phyloP scores from a whole-genome alignment of 2,329 filamentous ascomycete species.

The Penicillium digitatum region DNA sequence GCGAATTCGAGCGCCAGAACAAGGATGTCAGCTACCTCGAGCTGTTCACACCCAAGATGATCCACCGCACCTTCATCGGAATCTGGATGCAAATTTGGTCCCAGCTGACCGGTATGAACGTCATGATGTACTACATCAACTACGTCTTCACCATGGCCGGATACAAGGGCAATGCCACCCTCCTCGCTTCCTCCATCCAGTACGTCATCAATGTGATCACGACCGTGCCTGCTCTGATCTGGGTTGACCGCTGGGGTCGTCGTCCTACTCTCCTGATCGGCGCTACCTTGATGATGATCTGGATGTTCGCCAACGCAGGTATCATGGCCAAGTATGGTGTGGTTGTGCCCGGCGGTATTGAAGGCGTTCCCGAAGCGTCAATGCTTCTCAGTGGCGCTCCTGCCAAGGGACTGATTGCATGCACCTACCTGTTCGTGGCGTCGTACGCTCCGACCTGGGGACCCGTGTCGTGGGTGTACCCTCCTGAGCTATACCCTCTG shows the following conservation, averaged over 20 bases:
- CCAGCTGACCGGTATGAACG: slow-evolving; percentile 73
- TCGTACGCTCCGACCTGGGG: slow-evolving; percentile 63
- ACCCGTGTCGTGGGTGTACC: slow-evolving; percentile 55
- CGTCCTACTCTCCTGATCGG: slow-evolving; percentile 64
- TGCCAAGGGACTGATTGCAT: slow-evolving; percentile 64
- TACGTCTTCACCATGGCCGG: slow-evolving; percentile 72
- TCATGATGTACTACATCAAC: slow-evolving; percentile 68
- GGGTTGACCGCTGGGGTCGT: slow-evolving; percentile 71
- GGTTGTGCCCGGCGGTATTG: slow-evolving; percentile 41
- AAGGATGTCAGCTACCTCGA: slow-evolving; percentile 67
- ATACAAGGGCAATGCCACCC: slow-evolving; percentile 54
- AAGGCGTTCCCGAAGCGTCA: slow-evolving; percentile 34
- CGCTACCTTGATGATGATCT: slow-evolving; percentile 58
- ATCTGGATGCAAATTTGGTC: slow-evolving; percentile 72
- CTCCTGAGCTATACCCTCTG: slow-evolving; percentile 49
- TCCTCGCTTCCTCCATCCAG: slow-evolving; percentile 66
- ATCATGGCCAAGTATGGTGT: slow-evolving; percentile 38
- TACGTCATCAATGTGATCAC: slow-evolving; percentile 77
- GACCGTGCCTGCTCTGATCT: slow-evolving; percentile 72
- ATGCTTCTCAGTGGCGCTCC: slow-evolving; percentile 42
- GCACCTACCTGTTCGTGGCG: slow-evolving; percentile 60
- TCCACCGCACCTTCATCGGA: slow-evolving; percentile 68
- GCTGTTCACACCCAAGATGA: slow-evolving; percentile 68
- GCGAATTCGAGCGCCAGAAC: slow-evolving; percentile 68
- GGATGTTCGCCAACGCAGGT: slow-evolving; percentile 44